phyloP scores from a whole-genome alignment of 2,329 filamentous ascomycete genomes.

The Dendrostoma leiphaemia region DNA sequence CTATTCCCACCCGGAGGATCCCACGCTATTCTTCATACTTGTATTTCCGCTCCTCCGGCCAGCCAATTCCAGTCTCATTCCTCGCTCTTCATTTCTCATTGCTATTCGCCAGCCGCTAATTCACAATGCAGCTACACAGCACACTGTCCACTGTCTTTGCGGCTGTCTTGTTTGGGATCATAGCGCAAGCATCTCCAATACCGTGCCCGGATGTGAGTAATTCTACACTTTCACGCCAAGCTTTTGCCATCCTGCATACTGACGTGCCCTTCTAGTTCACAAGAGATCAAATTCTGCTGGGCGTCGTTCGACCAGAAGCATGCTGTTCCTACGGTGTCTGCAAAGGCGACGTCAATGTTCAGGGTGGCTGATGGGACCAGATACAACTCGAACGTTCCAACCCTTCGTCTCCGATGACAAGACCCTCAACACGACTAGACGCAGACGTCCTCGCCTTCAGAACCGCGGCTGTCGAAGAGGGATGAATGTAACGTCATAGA shows the following conservation, averaged over 20 bases:
- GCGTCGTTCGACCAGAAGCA: constrained; percentile 12
- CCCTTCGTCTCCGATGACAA: background rate
- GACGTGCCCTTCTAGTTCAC: constrained; percentile 1
- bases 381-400: background rate
- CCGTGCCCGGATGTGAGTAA: constrained; percentile 18
- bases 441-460: background rate
- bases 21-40: background rate
- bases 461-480: background rate
- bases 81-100: background rate
- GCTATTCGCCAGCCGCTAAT: background rate
- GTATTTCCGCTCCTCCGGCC: background rate
- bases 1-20: background rate
- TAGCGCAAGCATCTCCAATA: constrained; percentile 13
- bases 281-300: constrained; percentile 17
- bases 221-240: too few relatives aligned
- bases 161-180: constrained; percentile 12
- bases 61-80: background rate
- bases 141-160: constrained; percentile 8
- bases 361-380: constrained; percentile 10
- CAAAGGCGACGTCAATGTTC: constrained; percentile 19
- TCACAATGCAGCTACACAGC: constrained; percentile 11
- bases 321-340: constrained; percentile 20
- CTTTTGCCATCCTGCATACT: background rate
- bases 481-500: background rate
- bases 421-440: background rate